Percentiles rank a stretch among this genome's conserved stretches.
phyloP scores from a whole-genome alignment of 257 asterid species.

The Schizonepeta tenuifolia region DNA sequence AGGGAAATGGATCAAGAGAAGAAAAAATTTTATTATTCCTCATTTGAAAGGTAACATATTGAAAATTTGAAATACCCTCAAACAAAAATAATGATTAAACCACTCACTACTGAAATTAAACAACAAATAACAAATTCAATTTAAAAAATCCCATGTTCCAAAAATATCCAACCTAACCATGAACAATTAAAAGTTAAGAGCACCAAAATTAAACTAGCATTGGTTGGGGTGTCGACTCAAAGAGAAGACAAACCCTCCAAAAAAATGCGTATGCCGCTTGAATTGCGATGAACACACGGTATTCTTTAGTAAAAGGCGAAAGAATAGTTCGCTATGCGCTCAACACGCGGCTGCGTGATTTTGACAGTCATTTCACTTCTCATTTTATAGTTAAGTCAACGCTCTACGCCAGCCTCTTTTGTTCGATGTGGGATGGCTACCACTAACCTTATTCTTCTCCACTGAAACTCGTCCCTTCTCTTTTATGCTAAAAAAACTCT shows the following conservation, averaged over 20 bases:
- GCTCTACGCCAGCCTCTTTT: neutral
- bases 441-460: neutral
- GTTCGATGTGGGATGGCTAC: slow-evolving; percentile 21
- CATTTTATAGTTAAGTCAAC: neutral
- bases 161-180: too few species aligned
- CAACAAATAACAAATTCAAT: too few species aligned
- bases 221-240: slow-evolving; percentile 7
- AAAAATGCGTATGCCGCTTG: slow-evolving; percentile 31
- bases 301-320: slow-evolving; percentile 42
- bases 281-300: slow-evolving; percentile 30
- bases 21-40: too few species aligned
- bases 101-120: too few species aligned
- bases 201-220: neutral
- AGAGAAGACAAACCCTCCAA: slow-evolving; percentile 12
- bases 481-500: too few species aligned
- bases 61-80: too few species aligned
- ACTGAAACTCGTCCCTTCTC: too few species aligned
- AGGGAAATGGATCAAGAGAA: too few species aligned
- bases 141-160: too few species aligned
- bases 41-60: too few species aligned
- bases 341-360: slow-evolving; percentile 20
- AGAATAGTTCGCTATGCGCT: slow-evolving; percentile 31
- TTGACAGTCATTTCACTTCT: rapidly evolving
- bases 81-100: too few species aligned
- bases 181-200: too few species aligned